Evolutionary conservation across 2,329 filamentous ascomycete species (phyloP).

Genomic region (Fusarium proliferatum): DNA sequence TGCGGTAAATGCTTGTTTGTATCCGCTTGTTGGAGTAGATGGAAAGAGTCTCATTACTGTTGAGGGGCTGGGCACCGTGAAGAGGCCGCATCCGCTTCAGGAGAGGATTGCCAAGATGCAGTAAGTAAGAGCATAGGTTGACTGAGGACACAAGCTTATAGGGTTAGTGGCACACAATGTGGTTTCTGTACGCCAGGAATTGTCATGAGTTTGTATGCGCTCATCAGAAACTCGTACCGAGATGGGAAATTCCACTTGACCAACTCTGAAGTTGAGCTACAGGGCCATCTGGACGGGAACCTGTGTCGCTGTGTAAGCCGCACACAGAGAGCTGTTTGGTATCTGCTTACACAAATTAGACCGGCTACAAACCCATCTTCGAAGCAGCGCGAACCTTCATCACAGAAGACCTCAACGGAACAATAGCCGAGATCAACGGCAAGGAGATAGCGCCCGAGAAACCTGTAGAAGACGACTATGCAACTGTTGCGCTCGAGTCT

Average conservation of each 20-base stretch:
- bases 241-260: neutral
- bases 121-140: neutral
- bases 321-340: rapidly evolving
- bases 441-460: neutral
- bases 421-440: neutral
- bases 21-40: conserved; percentile 6
- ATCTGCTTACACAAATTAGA: neutral
- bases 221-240: conserved; percentile 1
- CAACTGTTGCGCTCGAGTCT: neutral
- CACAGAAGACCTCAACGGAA: conserved; percentile 3
- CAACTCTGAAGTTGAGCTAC: neutral
- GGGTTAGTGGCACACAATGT: neutral
- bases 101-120: conserved; percentile 10
- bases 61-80: neutral
- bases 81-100: neutral
- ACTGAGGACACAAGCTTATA: neutral
- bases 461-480: neutral
- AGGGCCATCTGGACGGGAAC: neutral
- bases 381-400: conserved; percentile 4
- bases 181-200: neutral
- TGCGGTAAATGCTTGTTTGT: neutral
- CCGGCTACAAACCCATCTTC: conserved; percentile 3
- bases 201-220: neutral
- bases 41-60: conserved; percentile 5
- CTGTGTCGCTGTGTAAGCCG: neutral